Conservation (phyloP, 1,284 basidiomycete species). For the Irpex rosettiformis region DNA sequence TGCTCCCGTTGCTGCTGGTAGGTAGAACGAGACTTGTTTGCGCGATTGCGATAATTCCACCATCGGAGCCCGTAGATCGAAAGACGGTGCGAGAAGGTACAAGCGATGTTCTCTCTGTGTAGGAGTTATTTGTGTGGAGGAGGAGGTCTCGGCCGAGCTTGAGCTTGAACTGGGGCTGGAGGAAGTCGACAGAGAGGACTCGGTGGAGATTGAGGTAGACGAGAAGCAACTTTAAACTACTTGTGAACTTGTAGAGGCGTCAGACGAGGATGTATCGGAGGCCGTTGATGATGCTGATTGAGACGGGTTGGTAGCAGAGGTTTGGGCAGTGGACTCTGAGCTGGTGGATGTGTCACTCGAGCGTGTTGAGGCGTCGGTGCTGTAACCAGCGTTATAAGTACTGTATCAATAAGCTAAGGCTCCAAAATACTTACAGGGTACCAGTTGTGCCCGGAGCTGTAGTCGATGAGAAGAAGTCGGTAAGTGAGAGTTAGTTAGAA, state of each 20-base stretch:
- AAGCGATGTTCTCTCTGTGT: not conserved
- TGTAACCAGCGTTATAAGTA: too few species aligned
- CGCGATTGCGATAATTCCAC: slow-evolving; percentile 9
- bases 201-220: not conserved
- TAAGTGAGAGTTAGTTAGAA: not conserved
- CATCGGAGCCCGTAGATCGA: not conserved
- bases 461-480: not conserved
- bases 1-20: slow-evolving; percentile 1
- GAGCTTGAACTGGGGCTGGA: not conserved
- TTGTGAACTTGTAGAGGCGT: too few species aligned
- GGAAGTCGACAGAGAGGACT: not conserved
- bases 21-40: not conserved
- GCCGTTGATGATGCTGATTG: not conserved
- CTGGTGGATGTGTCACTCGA: too few species aligned
- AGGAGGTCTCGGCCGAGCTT: not conserved
- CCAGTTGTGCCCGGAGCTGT: not conserved
- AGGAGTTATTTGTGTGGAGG: not conserved
- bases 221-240: too few species aligned
- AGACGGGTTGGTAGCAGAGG: not conserved
- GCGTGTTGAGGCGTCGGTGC: too few species aligned
- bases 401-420: too few species aligned
- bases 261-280: not conserved
- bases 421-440: too few species aligned
- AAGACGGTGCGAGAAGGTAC: not conserved
- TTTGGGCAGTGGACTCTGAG: not conserved